These are phyloP conservation scores for Fomitopsis pinicola DNA, from an alignment of 1,284 basidiomycete species.

Conservation along the genomic window DNA sequence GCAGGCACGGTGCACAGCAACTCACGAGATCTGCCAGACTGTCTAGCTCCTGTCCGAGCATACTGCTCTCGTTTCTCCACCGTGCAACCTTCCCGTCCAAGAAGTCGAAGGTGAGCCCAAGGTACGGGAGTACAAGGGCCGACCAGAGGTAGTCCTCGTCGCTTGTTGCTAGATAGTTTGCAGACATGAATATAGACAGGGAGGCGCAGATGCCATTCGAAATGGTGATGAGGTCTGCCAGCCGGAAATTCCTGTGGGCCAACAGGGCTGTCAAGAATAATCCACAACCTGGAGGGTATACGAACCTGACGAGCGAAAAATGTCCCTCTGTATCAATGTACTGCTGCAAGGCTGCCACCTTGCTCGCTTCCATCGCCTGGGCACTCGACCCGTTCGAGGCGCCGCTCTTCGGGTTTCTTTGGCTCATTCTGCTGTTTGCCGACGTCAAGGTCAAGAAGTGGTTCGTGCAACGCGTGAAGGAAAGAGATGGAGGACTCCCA, in stretches of 20 bases:
- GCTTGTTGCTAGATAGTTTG: constrained; percentile 80
- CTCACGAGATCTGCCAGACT: constrained; percentile 91
- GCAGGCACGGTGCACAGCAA: constrained; percentile 11
- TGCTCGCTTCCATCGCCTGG: constrained; percentile 27
- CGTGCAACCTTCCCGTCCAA: constrained; percentile 97
- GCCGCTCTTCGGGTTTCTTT: constrained; percentile 23
- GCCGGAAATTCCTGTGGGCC: constrained; percentile 85
- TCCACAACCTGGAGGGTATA: not conserved
- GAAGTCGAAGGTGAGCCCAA: constrained; percentile 98
- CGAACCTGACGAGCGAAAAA: constrained; percentile 90
- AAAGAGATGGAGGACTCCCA: not conserved
- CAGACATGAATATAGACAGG: constrained; percentile 92
- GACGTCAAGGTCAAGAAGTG: not conserved
- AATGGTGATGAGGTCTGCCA: constrained; percentile 98
- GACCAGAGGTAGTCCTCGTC: constrained; percentile 82
- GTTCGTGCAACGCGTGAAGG: not conserved
- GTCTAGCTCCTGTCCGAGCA: constrained; percentile 99
- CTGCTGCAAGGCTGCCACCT: constrained; percentile 64
- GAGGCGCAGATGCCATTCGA: constrained; percentile 99
- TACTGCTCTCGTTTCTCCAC: constrained; percentile 92
- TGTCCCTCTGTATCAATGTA: constrained; percentile 89
- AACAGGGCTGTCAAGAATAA: not conserved
- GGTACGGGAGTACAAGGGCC: constrained; percentile 85
- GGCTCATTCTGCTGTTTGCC: constrained; percentile 22
- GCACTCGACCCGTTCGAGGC: constrained; percentile 10